Conservation (phyloP, 176 grass and related monocot species). For the Oryza nivara region DNA sequence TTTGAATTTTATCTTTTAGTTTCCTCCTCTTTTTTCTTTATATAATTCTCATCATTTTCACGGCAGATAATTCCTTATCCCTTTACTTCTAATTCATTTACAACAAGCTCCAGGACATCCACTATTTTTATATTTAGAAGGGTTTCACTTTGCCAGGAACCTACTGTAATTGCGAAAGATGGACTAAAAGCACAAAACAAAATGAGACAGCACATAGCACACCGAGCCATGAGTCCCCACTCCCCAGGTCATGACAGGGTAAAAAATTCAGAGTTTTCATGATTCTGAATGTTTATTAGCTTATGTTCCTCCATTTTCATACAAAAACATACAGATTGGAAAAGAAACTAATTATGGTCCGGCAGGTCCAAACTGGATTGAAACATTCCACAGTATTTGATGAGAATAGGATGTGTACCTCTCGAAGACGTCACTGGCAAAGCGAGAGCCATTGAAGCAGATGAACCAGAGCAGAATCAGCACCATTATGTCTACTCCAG, state of each 20-base stretch:
- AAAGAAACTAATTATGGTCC: neutral
- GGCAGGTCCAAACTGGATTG: neutral
- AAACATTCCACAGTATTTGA: neutral
- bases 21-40: neutral
- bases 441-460: constrained; percentile 78
- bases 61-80: neutral
- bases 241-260: neutral
- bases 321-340: neutral
- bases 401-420: constrained; percentile 39
- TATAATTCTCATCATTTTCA: neutral
- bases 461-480: constrained; percentile 78
- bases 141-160: neutral
- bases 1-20: neutral
- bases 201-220: neutral
- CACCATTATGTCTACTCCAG: constrained; percentile 69
- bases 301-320: neutral
- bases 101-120: too few species aligned
- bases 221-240: neutral
- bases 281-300: neutral
- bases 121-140: neutral
- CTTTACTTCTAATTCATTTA: neutral
- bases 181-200: neutral
- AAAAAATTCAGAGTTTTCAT: neutral
- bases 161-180: neutral
- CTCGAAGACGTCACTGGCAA: constrained; percentile 55